These are phyloP conservation scores for Arthromyces matolae DNA, from an alignment of 768 basidiomycete genomes.

Conservation along the genomic window DNA sequence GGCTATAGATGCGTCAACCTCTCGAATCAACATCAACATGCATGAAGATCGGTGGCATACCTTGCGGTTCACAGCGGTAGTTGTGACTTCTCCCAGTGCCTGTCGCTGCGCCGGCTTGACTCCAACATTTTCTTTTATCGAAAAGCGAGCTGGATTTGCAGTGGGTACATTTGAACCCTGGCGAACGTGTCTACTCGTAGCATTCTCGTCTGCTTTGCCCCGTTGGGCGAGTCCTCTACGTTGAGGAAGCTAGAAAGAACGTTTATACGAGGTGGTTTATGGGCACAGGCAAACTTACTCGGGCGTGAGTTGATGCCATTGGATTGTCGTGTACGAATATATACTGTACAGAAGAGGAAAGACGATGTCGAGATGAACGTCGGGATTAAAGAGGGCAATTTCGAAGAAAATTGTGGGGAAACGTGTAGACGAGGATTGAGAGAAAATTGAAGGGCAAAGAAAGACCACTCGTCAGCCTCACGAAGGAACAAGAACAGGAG, in stretches of 20 bases:
- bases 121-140: constrained; percentile 41
- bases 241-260: constrained; percentile 50
- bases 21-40: background rate
- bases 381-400: constrained; percentile 26
- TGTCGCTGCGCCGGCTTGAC: constrained; percentile 62
- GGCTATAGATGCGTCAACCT: constrained; percentile 21
- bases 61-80: constrained; percentile 73
- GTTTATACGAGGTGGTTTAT: constrained; percentile 13
- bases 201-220: constrained; percentile 75
- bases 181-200: constrained; percentile 61
- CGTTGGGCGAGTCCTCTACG: constrained; percentile 67
- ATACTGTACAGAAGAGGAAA: constrained; percentile 21
- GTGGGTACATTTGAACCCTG: constrained; percentile 50
- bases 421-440: constrained; percentile 19
- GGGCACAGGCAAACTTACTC: constrained; percentile 40
- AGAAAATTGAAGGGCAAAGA: constrained; percentile 24
- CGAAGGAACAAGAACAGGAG: constrained; percentile 23
- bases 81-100: constrained; percentile 80
- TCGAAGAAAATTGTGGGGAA: constrained; percentile 16
- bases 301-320: constrained; percentile 61
- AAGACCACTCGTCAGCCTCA: constrained; percentile 37
- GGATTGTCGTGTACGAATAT: constrained; percentile 24
- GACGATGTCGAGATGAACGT: constrained; percentile 21
- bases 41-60: constrained; percentile 30
- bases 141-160: constrained; percentile 47